Base-by-base conservation (phyloP, 371 early-diverging fungal species). In the Choanephora cucurbitarum region DNA sequence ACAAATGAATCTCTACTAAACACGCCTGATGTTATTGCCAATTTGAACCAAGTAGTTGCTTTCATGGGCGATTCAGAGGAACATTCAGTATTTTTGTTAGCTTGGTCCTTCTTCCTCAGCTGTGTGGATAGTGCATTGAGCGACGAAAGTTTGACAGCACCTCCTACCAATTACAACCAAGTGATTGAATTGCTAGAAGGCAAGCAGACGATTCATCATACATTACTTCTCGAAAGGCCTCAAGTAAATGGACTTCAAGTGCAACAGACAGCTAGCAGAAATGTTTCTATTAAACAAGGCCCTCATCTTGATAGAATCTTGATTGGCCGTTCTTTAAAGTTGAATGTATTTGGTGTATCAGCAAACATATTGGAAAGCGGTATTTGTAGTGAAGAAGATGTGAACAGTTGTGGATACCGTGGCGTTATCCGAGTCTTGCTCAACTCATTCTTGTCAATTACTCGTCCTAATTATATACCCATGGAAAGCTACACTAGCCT, bases 101-200 rank as follows among this genome's bases (percentile, higher is more conserved):
- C 72, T 13, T 79, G 79, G 79, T 72, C 79, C 1, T 71, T 58
- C 34, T 62, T 79, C 33, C 59, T 79, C 6, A 49, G 52, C 22
- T 49, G 50, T 44, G 18, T 71, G 1, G 58, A 69, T 22, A 24
- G 34, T n/a, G 44, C 61, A 3, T 17, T 61, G 1, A 22, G 46
- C 17, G 57, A 24, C 10, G 55, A 58, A 2, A 23, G 28, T 4
- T 6, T 47, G 18, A 51, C 47, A 19, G 7, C 39, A 15, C 31
- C 47, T 43, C 60, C 64, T 9, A 8, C 44, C 0, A 55, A 53
- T 17, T 71, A 71, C 42, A 46, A 2, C 13, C 28, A 31, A 4
- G 18, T 55, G 8, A 52, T 70, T 5, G 34, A 55, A 17, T 13
- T 70, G 21, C 37, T 69, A 0, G 41, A 56, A n/a, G 70, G 70